Evolutionary conservation across 768 basidiomycete genomes (phyloP), one percentile per base, ranked within the genome.

Genomic region (Russula olivacea): DNA sequence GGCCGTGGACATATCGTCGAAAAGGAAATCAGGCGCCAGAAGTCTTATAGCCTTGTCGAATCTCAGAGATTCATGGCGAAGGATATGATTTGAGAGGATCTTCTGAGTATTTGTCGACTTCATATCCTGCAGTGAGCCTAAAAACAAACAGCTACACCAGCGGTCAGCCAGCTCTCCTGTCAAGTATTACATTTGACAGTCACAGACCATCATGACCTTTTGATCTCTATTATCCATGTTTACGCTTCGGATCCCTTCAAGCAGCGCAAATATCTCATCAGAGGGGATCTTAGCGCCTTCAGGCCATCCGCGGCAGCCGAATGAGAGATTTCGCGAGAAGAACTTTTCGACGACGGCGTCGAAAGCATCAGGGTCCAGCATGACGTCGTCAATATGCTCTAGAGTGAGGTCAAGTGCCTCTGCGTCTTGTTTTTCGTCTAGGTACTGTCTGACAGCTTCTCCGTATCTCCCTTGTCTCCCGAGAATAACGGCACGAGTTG

Each of bases 371-470:
- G 65, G 1, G 78, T 78, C 41, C 30, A 6, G 53, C 17, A 40
- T 43, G 9, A 59, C 58, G 0, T 69, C 28, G 2, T 50, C 52
- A 15, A 28, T 65, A 38, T 80, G 76, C 47, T 72, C 69, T 4
- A 83, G 65, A 48, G 84, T 71, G 4, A 81, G 69, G 14, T 68
- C 71, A 12, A 85, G 79, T 0, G 84, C 86, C 12, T 81, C 76
- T 1, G 77, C 36, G 0, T 70, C 71, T 1, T 79, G 76, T 11
- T 81, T 83, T 66, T 83, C 80, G 0, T 72, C 70, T 4, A 83
- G 63, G 66, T 83, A 78, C 19, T 84, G 68, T 25, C 81, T 75
- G 1, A 83, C 83, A 0, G 85, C 85, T 41, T 86, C 81, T 1
- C 66, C 57, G 53, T 72, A 76, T 64, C 75, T 74, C 15, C 76